Base-by-base conservation (phyloP, 2,329 filamentous ascomycete genomes). In the Dothideomycetes sp. region DNA sequence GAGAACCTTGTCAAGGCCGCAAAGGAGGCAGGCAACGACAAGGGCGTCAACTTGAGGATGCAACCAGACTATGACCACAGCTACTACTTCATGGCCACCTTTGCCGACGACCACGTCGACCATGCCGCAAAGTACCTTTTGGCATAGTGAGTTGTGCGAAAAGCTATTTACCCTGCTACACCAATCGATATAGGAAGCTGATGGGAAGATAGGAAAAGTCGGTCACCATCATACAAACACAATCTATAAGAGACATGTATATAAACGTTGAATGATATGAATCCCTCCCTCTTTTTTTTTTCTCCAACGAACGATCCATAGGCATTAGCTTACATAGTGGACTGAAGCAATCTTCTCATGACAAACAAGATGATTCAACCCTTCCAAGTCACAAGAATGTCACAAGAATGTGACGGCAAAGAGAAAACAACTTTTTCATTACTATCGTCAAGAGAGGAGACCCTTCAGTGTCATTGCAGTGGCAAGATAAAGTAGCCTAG, bases 51-150 rank as follows among this genome's bases (percentile, higher is more conserved):
- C 40, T 65, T 96, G 48, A 76, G 89, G 55, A 91, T 89, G 69
- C 89, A 94, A 60, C 73, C 82, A 47, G 87, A 80, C 47, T 96
- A 98, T 59, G 91, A 98, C 62, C 91, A 98, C 67, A 94, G 86
- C 47, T 98, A 98, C 68, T 98, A 79, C 65, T 95, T 94, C 64
- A 93, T 98, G 70, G 81, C 88, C 24, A 79, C 78, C 12, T 98
- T 98, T 60, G 76, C 82, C 30, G 81, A 84, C 55, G 88, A 96
- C 53, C 91, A 98, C 64, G 74, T 96, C 51, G 80, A 85, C 54
- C 86, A 93, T 65, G 87, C 87, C 45, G 89, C 88, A 50, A 94
- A 91, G 70, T 80, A 86, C 59, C 67, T 95, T 42, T 68, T 76
- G 53, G 68, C 65, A 56, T 77, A 76, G 66, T 34, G 31, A 36